phyloP scores from a whole-genome alignment of 2,329 filamentous ascomycete genomes.

The Colletotrichum noveboracense region DNA sequence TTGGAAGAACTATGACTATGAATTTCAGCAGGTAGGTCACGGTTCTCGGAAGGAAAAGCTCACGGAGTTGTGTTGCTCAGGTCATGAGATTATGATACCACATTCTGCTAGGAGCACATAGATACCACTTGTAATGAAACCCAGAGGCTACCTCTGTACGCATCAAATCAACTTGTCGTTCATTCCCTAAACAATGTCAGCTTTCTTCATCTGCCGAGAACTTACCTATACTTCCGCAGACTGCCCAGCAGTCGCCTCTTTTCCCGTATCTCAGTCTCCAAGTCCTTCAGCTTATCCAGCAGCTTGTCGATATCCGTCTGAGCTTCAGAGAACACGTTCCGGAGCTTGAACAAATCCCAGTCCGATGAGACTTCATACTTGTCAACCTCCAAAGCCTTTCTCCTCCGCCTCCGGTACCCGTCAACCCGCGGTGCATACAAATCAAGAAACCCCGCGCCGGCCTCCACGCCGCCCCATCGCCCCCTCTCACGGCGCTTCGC shows the following conservation, averaged over 20 bases:
- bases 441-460: neutral
- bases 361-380: neutral
- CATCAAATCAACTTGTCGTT: neutral
- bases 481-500: constrained; percentile 31
- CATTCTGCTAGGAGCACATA: constrained; percentile 11
- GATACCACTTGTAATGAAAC: constrained; percentile 7
- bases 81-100: constrained; percentile 17
- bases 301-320: neutral
- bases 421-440: constrained; percentile 64
- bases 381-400: neutral
- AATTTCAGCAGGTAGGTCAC: neutral
- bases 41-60: constrained; percentile 2
- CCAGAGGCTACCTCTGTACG: neutral
- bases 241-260: neutral
- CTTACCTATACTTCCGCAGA: neutral
- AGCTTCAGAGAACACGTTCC: neutral
- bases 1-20: neutral
- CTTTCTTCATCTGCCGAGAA: neutral
- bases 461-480: neutral
- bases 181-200: neutral
- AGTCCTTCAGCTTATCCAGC: neutral
- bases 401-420: constrained; percentile 76
- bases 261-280: neutral
- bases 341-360: neutral
- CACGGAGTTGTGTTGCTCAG: neutral